These are phyloP conservation scores for Plasmopara muralis DNA, from an alignment of 352 stramenopile species.

Conservation along the genomic window DNA sequence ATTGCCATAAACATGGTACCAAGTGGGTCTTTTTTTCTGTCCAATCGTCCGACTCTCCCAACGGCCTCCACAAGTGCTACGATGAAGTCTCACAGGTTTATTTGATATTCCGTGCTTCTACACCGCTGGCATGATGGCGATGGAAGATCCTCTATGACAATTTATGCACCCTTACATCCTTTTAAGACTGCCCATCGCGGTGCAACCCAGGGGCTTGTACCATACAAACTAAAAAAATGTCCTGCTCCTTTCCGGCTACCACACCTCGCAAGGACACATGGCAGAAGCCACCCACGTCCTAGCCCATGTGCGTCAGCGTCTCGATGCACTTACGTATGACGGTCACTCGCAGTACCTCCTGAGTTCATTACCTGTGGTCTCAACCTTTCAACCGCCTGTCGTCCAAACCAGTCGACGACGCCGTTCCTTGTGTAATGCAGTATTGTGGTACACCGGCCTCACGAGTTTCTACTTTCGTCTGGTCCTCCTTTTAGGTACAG, in stretches of 20 bases:
- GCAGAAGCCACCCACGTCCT: constrained; percentile 27
- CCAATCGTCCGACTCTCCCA: too few relatives aligned
- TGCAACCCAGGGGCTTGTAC: too few relatives aligned
- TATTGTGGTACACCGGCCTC: constrained; percentile 29
- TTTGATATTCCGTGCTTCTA: too few relatives aligned
- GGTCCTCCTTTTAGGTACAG: constrained; percentile 37
- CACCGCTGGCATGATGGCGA: too few relatives aligned
- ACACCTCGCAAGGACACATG: constrained; percentile 13
- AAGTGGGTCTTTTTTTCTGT: too few relatives aligned
- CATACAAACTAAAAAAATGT: constrained; percentile 1
- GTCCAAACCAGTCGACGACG: constrained; percentile 16
- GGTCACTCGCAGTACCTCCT: constrained; percentile 40
- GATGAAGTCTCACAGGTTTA: too few relatives aligned
- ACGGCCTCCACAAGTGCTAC: too few relatives aligned
- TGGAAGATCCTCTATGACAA: too few relatives aligned
- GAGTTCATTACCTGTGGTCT: constrained; percentile 22
- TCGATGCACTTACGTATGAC: constrained; percentile 50
- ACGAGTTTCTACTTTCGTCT: constrained; percentile 41
- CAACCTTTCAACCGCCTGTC: constrained; percentile 9
- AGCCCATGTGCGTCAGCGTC: constrained; percentile 39
- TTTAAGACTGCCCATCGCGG: too few relatives aligned
- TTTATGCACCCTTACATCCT: too few relatives aligned
- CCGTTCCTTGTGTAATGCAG: constrained; percentile 8
- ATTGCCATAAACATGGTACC: too few relatives aligned
- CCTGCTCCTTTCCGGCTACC: constrained; percentile 9